A percentile compares a stretch with the other conserved stretches of the same genome.
Evolutionary conservation across 208 protist species (phyloP).

Genomic region (Entamoeba histolytica): DNA sequence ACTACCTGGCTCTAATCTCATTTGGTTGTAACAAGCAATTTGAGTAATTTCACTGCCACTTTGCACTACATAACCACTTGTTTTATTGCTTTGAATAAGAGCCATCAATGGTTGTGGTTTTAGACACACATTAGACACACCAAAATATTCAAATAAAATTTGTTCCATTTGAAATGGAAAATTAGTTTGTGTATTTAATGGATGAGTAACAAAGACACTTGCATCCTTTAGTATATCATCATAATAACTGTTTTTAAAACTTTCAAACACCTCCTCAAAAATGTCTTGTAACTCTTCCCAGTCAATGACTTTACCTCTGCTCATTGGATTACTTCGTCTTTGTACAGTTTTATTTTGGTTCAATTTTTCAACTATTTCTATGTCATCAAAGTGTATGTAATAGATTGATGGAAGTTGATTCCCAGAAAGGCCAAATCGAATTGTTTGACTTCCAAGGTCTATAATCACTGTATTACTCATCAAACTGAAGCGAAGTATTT

Average conservation of each 20-base stretch:
- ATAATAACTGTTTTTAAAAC: neutral
- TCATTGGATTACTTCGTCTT: neutral
- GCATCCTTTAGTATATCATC: neutral
- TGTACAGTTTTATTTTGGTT: neutral
- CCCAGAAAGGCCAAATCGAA: neutral
- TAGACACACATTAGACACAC: neutral
- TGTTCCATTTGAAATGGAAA: neutral
- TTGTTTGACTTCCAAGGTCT: neutral
- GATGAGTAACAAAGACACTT: neutral
- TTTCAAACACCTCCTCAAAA: neutral
- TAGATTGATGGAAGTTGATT: neutral
- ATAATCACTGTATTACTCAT: neutral
- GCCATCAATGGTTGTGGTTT: neutral
- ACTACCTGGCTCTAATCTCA: neutral
- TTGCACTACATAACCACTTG: neutral
- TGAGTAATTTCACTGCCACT: neutral
- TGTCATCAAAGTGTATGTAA: neutral
- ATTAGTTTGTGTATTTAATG: neutral
- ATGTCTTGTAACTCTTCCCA: neutral
- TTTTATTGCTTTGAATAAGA: neutral
- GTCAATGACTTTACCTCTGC: neutral
- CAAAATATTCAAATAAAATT: neutral
- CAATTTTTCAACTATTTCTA: neutral
- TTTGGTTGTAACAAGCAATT: neutral
- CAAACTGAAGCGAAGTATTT: no score